Conservation (phyloP, 208 protist species). For the Leishmania major region DNA sequence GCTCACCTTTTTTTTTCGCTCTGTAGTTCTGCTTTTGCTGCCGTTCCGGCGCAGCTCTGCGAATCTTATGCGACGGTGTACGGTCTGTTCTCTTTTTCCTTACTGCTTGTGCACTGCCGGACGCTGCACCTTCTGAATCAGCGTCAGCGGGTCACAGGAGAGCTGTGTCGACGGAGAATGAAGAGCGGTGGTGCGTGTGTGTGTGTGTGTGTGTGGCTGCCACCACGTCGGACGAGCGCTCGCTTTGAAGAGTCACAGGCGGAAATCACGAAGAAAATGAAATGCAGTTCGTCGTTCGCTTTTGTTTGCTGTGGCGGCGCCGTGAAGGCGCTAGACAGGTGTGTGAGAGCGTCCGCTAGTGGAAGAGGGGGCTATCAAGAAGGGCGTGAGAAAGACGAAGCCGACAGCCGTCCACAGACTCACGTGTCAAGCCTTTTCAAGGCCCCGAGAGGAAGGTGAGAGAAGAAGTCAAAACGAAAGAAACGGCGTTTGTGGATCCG, state of each 20-base stretch:
- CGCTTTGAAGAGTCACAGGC: not conserved
- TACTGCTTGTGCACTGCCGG: not conserved
- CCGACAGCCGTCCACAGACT: not conserved
- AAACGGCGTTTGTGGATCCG: not conserved
- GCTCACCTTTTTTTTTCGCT: not conserved
- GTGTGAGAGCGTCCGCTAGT: not conserved
- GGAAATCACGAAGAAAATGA: not conserved
- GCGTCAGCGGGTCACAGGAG: not conserved
- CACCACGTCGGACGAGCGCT: not conserved
- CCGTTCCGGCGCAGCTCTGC: not conserved
- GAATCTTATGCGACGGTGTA: not conserved
- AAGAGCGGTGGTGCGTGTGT: not conserved
- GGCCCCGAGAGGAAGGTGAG: not conserved
- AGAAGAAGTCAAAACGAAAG: not conserved
- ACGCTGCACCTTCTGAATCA: not conserved
- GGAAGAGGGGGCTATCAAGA: not conserved
- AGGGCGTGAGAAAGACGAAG: not conserved
- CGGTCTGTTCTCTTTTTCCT: not conserved
- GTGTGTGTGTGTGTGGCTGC: not conserved
- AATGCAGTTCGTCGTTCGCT: not conserved
- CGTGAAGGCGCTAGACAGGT: not conserved
- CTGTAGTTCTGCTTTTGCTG: not conserved
- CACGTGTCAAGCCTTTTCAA: not conserved
- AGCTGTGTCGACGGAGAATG: not conserved
- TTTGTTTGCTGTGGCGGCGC: no score